phyloP scores from a whole-genome alignment of 257 asterid genomes.

The Leptodermis oblonga region DNA sequence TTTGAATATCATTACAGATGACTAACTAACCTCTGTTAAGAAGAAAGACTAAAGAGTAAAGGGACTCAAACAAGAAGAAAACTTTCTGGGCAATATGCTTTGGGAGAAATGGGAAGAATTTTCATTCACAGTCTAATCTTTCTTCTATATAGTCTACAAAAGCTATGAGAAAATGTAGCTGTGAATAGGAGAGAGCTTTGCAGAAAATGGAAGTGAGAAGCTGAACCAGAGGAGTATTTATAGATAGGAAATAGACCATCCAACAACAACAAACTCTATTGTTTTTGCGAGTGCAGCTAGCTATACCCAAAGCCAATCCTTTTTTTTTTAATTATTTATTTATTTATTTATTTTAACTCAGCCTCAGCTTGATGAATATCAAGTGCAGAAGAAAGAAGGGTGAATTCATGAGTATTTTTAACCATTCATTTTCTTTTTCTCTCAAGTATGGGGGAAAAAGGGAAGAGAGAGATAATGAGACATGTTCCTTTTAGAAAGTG shows the following conservation, averaged over 20 bases:
- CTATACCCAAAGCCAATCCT: not conserved
- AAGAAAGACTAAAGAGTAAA: conserved; percentile 16
- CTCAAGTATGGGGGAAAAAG: conserved; percentile 70
- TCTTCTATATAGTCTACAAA: not conserved
- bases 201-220: conserved; percentile 63
- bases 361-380: not conserved
- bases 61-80: conserved; percentile 23
- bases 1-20: conserved; percentile 17
- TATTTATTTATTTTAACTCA: no score
- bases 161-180: conserved; percentile 15
- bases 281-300: conserved; percentile 18
- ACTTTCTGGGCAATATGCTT: conserved; percentile 11
- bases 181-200: conserved; percentile 44
- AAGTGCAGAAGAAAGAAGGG: conserved; percentile 18
- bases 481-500: conserved; percentile 44
- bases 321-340: no score
- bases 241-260: conserved; percentile 47
- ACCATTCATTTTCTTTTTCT: conserved; percentile 33
- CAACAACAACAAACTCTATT: conserved; percentile 29
- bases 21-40: conserved; percentile 30
- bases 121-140: conserved; percentile 17
- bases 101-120: conserved; percentile 5
- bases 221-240: conserved; percentile 37
- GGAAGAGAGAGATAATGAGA: conserved; percentile 31
- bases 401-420: conserved; percentile 22